phyloP scores from a whole-genome alignment of 2,329 filamentous ascomycete genomes.

The Curvularia eragrostidis region DNA sequence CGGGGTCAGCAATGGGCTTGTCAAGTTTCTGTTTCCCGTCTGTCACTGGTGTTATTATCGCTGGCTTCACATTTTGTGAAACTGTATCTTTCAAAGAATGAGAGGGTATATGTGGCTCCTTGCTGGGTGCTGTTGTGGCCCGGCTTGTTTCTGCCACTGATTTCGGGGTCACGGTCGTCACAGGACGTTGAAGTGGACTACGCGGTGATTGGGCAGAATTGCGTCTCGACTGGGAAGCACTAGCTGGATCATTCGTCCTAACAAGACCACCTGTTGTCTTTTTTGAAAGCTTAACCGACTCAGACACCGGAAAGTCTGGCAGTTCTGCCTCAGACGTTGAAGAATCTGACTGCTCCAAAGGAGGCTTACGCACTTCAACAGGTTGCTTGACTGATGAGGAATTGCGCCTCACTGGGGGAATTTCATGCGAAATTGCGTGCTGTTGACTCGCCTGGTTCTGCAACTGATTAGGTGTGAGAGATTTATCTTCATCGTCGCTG shows the following conservation, averaged over 20 bases:
- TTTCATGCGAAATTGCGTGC: not conserved
- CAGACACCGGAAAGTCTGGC: constrained; percentile 15
- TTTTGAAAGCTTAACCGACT: constrained; percentile 6
- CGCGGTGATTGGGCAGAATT: constrained; percentile 1
- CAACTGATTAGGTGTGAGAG: constrained; percentile 7
- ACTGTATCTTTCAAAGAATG: not conserved
- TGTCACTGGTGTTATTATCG: not conserved
- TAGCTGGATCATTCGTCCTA: not conserved
- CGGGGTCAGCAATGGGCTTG: not conserved
- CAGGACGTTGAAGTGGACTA: not conserved
- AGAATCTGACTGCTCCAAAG: constrained; percentile 24
- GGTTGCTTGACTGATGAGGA: constrained; percentile 2
- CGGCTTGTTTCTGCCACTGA: not conserved
- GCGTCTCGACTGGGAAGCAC: not conserved
- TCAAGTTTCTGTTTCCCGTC: not conserved
- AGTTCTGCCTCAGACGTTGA: constrained; percentile 22
- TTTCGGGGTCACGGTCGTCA: not conserved
- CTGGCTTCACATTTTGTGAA: not conserved
- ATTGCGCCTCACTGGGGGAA: not conserved
- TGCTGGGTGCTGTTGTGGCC: not conserved
- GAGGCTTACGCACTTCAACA: constrained; percentile 16
- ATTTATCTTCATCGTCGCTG: constrained; percentile 27
- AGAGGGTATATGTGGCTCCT: not conserved
- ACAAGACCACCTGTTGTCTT: not conserved
- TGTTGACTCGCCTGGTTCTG: constrained; percentile 4